Base-by-base conservation (phyloP, 1,139 yeast species). In the Sugiyamaella neomexicana region DNA sequence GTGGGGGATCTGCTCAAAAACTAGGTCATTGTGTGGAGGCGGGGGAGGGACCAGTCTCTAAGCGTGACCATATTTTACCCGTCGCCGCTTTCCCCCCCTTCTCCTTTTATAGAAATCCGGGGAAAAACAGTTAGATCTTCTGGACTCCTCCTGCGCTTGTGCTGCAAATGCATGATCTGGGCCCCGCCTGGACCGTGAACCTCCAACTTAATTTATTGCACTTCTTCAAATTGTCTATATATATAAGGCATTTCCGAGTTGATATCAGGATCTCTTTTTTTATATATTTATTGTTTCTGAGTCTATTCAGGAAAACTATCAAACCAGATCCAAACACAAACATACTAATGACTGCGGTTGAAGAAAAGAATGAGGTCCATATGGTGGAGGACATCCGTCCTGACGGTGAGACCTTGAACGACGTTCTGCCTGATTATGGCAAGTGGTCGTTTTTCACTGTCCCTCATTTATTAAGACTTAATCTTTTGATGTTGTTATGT, bases 381-480 rank as follows among this genome's bases (percentile, higher is more conserved):
- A 31, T 46, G 43, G 50, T 46, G 29, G 50, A 46, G 43, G 44
- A 46, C 20, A 31, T 39, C 15, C 34, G 44, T 16, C 23, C 38
- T 16, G 44, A 38, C 12, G 38, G 31, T 16, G 50, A 46, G 31
- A 40, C 52, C n/a, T n/a, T 50, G 17, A 38, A 42, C 2, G 49
- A 44, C 23, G 53, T 50, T 27, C 16, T 50, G 38, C 53, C 53
- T 7, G 40, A 50, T 8, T 38, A 50, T 50, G 48, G 49, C 16
- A 45, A 25, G n/a, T 43, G 27, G 7, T 25, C 38, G n/a, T 50
- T 16, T n/a, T n/a, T 43, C 23, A 36, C 17, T 7, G 45, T 38
- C 16, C 48, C 48, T 8, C 77, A 78, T 57, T 66, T 80, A 50
- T 55, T 70, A 7, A 55, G 56, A 29, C 69, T 80, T 57, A 74